phyloP scores from a whole-genome alignment of 1,139 yeast species.

The Hyphopichia fennica region DNA sequence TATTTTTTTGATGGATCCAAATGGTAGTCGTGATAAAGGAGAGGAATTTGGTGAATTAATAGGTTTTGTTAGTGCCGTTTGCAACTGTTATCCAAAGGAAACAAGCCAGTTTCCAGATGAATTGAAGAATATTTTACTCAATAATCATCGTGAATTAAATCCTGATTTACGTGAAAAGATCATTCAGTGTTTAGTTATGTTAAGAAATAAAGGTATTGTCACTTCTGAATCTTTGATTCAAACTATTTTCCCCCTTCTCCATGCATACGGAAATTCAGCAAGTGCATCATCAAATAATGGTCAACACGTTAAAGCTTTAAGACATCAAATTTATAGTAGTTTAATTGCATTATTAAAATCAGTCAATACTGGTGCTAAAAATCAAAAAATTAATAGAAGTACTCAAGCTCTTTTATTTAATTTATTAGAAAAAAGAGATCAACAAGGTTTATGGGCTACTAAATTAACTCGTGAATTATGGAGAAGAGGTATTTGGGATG shows the following conservation, averaged over 20 bases:
- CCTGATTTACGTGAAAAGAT: conserved; percentile 88
- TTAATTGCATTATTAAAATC: conserved; percentile 75
- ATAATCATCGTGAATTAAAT: conserved; percentile 79
- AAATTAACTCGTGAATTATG: conserved; percentile 91
- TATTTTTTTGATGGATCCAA: conserved; percentile 70
- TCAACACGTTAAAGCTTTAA: conserved; percentile 80
- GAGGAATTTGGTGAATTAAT: conserved; percentile 79
- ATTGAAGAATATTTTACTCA: conserved; percentile 62
- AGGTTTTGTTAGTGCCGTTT: conserved; percentile 90
- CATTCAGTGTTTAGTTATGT: conserved; percentile 83
- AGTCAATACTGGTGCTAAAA: conserved; percentile 80
- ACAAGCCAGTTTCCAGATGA: conserved; percentile 84
- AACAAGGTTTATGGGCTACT: conserved; percentile 94
- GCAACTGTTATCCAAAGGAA: conserved; percentile 85
- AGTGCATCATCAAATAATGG: conserved; percentile 39
- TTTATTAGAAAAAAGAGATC: conserved; percentile 72
- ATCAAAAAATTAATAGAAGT: conserved; percentile 82
- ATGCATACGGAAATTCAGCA: conserved; percentile 41
- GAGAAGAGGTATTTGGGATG: conserved; percentile 99
- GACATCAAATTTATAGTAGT: conserved; percentile 80
- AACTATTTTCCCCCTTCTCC: conserved; percentile 81
- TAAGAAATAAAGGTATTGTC: conserved; percentile 83
- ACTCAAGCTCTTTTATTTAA: conserved; percentile 92
- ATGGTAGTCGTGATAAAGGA: conserved; percentile 54
- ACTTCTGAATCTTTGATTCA: conserved; percentile 79